Evolutionary conservation across 331 rosid species (phyloP).

Genomic region (Saraca asoca): DNA sequence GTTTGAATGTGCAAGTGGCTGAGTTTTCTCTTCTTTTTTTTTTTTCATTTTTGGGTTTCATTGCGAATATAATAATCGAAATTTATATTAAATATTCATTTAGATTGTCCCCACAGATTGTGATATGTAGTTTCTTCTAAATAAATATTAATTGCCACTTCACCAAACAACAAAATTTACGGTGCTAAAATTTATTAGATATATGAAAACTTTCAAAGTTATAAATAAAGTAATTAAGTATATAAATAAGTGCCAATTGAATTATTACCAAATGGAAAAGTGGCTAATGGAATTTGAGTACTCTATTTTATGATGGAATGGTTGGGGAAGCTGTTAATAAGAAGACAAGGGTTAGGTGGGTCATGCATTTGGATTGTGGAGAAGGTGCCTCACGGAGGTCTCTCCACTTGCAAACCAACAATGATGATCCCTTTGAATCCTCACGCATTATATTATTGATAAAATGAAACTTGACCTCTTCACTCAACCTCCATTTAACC

Average conservation of each 20-base stretch:
- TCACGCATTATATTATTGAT: slow-evolving; percentile 14
- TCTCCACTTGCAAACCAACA: slow-evolving; percentile 58
- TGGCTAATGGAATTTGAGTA: slow-evolving; percentile 3
- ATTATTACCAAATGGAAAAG: not conserved
- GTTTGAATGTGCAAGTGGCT: slow-evolving; percentile 34
- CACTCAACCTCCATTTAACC: too few species aligned
- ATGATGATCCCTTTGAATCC: slow-evolving; percentile 49
- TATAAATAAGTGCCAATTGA: not conserved
- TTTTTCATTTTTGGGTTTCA: slow-evolving; percentile 17
- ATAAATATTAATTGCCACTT: not conserved
- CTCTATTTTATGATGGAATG: slow-evolving; percentile 5
- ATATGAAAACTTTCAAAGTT: not conserved
- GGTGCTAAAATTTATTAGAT: not conserved
- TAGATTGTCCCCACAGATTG: slow-evolving; percentile 12
- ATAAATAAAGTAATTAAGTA: not conserved
- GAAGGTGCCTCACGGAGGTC: slow-evolving; percentile 63
- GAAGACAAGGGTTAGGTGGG: slow-evolving; percentile 48
- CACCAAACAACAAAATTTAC: not conserved
- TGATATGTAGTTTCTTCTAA: slow-evolving; percentile 8
- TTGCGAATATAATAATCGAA: slow-evolving; percentile 9
- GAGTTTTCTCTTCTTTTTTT: too few species aligned
- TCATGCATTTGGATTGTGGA: slow-evolving; percentile 56
- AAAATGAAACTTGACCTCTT: slow-evolving; percentile 24
- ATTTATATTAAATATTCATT: slow-evolving; percentile 28
- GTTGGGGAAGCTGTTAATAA: slow-evolving; percentile 33